Evolutionary conservation across 768 basidiomycete genomes (phyloP).

Genomic region (Russula olivacea): DNA sequence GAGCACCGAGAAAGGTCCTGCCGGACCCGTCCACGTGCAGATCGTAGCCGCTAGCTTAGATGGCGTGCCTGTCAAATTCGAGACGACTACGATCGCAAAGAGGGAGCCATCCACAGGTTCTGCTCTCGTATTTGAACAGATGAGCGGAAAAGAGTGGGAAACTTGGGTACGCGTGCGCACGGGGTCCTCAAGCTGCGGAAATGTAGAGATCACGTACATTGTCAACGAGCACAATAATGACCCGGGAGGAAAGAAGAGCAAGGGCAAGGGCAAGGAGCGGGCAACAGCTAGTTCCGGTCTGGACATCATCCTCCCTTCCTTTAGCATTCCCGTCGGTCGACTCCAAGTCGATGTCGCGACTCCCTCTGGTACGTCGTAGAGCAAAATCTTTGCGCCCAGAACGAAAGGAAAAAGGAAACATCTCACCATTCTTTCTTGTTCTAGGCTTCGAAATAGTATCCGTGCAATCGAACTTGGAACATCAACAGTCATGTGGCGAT

Average conservation of each 20-base stretch:
- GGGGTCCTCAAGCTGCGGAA: slow-evolving; percentile 46
- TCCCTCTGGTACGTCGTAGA: slow-evolving; percentile 42
- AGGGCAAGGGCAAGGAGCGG: slow-evolving; percentile 31
- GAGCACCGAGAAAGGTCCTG: slow-evolving; percentile 25
- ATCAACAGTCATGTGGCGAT: slow-evolving; percentile 39
- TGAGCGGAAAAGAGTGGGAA: slow-evolving; percentile 53
- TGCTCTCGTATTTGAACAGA: slow-evolving; percentile 45
- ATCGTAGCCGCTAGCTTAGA: slow-evolving; percentile 57
- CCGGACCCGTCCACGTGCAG: slow-evolving; percentile 41
- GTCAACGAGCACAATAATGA: slow-evolving; percentile 37
- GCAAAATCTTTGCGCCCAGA: background rate
- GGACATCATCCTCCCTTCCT: slow-evolving; percentile 61
- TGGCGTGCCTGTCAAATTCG: slow-evolving; percentile 57
- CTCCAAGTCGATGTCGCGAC: slow-evolving; percentile 57
- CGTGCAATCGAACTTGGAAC: slow-evolving; percentile 50
- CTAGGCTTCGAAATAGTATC: slow-evolving; percentile 41
- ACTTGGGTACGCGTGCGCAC: slow-evolving; percentile 59
- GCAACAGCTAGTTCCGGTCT: slow-evolving; percentile 30
- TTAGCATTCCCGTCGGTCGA: slow-evolving; percentile 59
- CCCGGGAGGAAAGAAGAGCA: slow-evolving; percentile 28
- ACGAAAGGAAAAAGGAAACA: background rate
- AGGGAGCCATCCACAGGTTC: slow-evolving; percentile 31
- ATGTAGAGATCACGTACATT: slow-evolving; percentile 60
- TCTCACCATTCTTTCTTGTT: background rate
- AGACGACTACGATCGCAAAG: slow-evolving; percentile 42